Percentiles rank a stretch among this genome's conserved stretches.
Evolutionary conservation across 2,329 filamentous ascomycete genomes (phyloP).

Genomic region (Penicillium sp.): DNA sequence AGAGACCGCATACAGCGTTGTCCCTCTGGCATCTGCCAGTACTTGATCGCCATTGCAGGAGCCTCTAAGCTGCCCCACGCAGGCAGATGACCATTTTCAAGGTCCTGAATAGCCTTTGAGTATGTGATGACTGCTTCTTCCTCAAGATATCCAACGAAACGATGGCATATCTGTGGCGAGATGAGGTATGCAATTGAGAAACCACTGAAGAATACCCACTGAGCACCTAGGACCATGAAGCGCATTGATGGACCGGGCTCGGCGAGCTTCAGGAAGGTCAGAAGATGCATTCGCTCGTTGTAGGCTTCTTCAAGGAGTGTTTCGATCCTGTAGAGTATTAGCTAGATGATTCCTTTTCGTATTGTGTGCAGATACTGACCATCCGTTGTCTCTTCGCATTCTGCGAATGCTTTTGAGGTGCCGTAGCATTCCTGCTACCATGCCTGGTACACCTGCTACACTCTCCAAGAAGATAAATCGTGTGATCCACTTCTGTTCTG

Average conservation of each 20-base stretch:
- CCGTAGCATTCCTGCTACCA: constrained; percentile 89
- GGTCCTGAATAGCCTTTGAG: constrained; percentile 77
- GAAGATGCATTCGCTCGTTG: constrained; percentile 88
- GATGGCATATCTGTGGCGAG: constrained; percentile 82
- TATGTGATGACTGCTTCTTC: constrained; percentile 95
- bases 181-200: constrained; percentile 87
- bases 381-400: constrained; percentile 87
- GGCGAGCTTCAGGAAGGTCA: constrained; percentile 89
- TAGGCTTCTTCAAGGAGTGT: constrained; percentile 85
- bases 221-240: constrained; percentile 82
- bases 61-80: constrained; percentile 74
- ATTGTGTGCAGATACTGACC: constrained; percentile 42
- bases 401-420: constrained; percentile 79
- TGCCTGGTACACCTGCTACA: constrained; percentile 88
- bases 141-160: constrained; percentile 94
- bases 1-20: constrained; percentile 80
- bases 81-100: constrained; percentile 78
- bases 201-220: constrained; percentile 94
- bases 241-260: constrained; percentile 86
- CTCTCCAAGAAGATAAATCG: constrained; percentile 89
- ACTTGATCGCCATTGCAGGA: constrained; percentile 81
- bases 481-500: constrained; percentile 81
- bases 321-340: constrained; percentile 65
- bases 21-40: constrained; percentile 88
- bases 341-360: background rate